These are phyloP conservation scores for Paramarasmius palmivorus DNA, from an alignment of 1,284 basidiomycete genomes.

Conservation along the genomic window DNA sequence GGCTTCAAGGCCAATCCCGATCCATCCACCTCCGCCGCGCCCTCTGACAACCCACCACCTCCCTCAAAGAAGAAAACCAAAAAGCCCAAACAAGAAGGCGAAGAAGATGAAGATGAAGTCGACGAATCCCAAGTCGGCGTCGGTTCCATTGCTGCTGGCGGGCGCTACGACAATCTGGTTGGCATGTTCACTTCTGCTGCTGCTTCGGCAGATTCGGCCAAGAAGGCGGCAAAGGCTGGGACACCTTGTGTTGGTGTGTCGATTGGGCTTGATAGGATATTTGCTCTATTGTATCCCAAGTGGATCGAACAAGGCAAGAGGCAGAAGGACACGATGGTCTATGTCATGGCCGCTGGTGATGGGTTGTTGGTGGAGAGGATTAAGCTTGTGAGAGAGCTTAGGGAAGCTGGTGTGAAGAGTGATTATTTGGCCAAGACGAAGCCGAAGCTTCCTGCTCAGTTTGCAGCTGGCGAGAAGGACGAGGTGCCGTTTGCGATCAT, in stretches of 20 bases:
- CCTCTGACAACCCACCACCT: slow-evolving; percentile 26
- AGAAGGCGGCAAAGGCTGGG: slow-evolving; percentile 43
- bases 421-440: slow-evolving; percentile 95
- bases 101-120: slow-evolving; percentile 72
- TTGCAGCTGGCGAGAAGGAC: slow-evolving; percentile 90
- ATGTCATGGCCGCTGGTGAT: slow-evolving; percentile 91
- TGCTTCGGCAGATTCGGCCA: slow-evolving; percentile 57
- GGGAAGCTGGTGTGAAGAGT: slow-evolving; percentile 90
- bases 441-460: slow-evolving; percentile 87
- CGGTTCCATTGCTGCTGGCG: slow-evolving; percentile 96
- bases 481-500: slow-evolving; percentile 92
- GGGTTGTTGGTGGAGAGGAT: slow-evolving; percentile 89
- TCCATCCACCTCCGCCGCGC: slow-evolving; percentile 38
- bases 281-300: slow-evolving; percentile 88
- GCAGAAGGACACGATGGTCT: slow-evolving; percentile 93
- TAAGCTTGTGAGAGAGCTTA: slow-evolving; percentile 77
- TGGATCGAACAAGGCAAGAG: slow-evolving; percentile 78
- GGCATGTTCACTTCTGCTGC: slow-evolving; percentile 83
- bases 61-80: slow-evolving; percentile 57
- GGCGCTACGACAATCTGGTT: slow-evolving; percentile 97
- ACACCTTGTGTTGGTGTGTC: slow-evolving; percentile 94
- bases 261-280: slow-evolving; percentile 95
- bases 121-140: slow-evolving; percentile 95
- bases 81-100: slow-evolving; percentile 41
- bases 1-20: slow-evolving; percentile 61